Conservation (phyloP, 805 yeast species). For the Ogataea zsoltii region DNA sequence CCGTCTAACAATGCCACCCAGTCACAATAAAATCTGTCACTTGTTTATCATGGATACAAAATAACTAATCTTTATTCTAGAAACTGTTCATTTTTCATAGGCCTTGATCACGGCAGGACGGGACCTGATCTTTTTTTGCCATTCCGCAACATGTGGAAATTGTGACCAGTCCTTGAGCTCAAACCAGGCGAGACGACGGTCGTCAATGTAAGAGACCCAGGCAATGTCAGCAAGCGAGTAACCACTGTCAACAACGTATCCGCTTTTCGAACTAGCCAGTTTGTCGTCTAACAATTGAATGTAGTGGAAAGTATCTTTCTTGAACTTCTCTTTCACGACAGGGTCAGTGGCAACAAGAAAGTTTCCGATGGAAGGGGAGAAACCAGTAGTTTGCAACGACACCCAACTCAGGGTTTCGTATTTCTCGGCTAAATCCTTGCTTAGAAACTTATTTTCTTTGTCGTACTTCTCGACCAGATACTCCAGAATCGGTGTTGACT, state of each 20-base stretch:
- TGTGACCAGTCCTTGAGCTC: neutral
- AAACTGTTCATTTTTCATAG: neutral
- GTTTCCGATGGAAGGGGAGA: conserved; percentile 1
- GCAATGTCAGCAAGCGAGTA: conserved; percentile 6
- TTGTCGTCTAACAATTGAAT: neutral
- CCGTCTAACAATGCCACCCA: no score
- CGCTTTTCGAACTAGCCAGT: conserved; percentile 3
- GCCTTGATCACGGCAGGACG: conserved; percentile 7
- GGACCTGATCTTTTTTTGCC: conserved; percentile 1
- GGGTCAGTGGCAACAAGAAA: neutral
- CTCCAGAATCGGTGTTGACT: conserved; percentile 2
- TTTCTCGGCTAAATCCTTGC: neutral
- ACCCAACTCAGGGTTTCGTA: conserved; percentile 4
- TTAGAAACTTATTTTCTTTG: conserved; percentile 1
- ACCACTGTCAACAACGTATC: conserved; percentile 3
- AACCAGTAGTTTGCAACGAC: neutral
- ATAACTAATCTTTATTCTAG: no score
- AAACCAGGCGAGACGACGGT: conserved; percentile 3
- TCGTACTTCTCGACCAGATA: conserved; percentile 7
- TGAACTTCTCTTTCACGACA: neutral
- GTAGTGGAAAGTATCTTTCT: neutral
- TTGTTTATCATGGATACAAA: neutral
- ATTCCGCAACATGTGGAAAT: conserved; percentile 1
- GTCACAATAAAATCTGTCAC: no score
- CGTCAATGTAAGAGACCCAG: conserved; percentile 4